phyloP scores from a whole-genome alignment of 1,284 basidiomycete species.

The Hortiboletus rubellus region DNA sequence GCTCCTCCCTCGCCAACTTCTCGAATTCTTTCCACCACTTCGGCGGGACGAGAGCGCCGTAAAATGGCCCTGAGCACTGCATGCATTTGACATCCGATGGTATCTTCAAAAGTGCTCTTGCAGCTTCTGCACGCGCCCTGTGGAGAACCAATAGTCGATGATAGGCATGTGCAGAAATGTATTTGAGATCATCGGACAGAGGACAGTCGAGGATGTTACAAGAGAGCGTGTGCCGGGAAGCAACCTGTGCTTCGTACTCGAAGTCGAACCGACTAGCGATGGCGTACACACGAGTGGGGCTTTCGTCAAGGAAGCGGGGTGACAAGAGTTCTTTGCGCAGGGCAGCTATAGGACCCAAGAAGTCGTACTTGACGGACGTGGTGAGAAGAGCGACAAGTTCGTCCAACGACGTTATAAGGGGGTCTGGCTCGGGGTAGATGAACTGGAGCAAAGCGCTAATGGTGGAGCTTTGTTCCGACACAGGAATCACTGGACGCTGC shows the following conservation, averaged over 20 bases:
- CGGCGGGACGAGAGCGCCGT: conserved; percentile 49
- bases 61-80: conserved; percentile 60
- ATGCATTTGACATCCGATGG: conserved; percentile 59
- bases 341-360: conserved; percentile 44
- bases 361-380: conserved; percentile 66
- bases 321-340: conserved; percentile 55
- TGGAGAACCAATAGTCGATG: conserved; percentile 64
- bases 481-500: conserved; percentile 49
- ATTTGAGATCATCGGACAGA: conserved; percentile 61
- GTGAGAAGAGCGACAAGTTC: conserved; percentile 52
- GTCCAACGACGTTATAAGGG: conserved; percentile 48
- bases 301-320: conserved; percentile 46
- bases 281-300: conserved; percentile 64
- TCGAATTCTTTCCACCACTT: conserved; percentile 69
- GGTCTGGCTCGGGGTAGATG: conserved; percentile 55
- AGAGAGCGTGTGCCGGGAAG: conserved; percentile 57
- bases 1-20: conserved; percentile 54
- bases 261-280: conserved; percentile 66
- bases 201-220: conserved; percentile 54
- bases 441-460: conserved; percentile 55
- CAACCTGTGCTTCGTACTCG: conserved; percentile 53
- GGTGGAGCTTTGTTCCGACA: conserved; percentile 49
- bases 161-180: conserved; percentile 64
- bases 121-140: conserved; percentile 49
- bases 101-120: conserved; percentile 46